Percentiles rank a stretch among this genome's conserved stretches.
Conservation (phyloP, 2,329 filamentous ascomycete genomes). For the Madurella fahalii region DNA sequence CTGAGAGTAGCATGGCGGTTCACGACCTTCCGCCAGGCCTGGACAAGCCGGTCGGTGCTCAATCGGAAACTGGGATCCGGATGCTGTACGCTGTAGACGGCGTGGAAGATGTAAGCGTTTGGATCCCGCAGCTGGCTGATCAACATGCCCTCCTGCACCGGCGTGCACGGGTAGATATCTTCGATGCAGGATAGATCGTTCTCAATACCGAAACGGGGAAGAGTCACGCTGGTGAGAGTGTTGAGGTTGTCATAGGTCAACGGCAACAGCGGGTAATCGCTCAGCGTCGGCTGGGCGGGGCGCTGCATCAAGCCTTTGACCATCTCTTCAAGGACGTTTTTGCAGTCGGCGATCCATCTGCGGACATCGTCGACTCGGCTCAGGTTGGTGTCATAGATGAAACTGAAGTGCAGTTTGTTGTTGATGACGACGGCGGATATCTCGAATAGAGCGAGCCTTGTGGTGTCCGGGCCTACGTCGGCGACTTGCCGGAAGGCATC, state of each 20-base stretch:
- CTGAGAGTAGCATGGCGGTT: constrained; percentile 23
- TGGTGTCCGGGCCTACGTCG: constrained; percentile 23
- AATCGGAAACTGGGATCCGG: neutral
- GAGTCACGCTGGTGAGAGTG: constrained; percentile 12
- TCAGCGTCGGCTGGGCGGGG: constrained; percentile 22
- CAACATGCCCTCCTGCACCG: constrained; percentile 26
- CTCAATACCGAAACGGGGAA: constrained; percentile 20
- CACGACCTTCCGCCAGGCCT: constrained; percentile 22
- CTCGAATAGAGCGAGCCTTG: constrained; percentile 24
- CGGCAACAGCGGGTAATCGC: constrained; percentile 25
- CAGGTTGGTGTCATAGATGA: constrained; percentile 20
- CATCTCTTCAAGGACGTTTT: constrained; percentile 17
- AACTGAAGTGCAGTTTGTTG: constrained; percentile 23
- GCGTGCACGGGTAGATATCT: constrained; percentile 26
- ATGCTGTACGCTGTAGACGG: constrained; percentile 17
- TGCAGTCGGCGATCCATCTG: constrained; percentile 20
- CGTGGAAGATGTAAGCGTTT: constrained; percentile 23
- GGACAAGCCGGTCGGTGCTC: constrained; percentile 8
- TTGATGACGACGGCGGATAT: constrained; percentile 22
- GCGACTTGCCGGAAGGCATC: neutral
- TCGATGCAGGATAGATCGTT: constrained; percentile 14
- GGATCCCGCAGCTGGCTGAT: constrained; percentile 24
- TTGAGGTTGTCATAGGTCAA: constrained; percentile 22
- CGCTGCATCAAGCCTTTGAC: constrained; percentile 9
- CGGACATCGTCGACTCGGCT: constrained; percentile 8